phyloP scores from a whole-genome alignment of 306 rosid genomes.

The Purshia tridentata region DNA sequence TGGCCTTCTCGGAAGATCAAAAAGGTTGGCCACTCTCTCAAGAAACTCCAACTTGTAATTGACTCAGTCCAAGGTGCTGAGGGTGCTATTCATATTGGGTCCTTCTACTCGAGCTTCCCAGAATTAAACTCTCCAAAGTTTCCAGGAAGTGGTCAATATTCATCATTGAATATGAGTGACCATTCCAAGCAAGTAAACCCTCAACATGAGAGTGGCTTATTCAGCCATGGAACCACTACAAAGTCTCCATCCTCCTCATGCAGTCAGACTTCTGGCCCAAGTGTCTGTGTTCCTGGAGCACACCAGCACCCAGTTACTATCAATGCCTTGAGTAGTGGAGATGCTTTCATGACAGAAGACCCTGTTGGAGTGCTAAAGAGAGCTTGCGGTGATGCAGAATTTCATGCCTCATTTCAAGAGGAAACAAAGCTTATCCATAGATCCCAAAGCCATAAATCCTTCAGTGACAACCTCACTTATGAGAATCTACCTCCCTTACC shows the following conservation, averaged over 20 bases:
- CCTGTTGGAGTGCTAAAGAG: conserved; percentile 23
- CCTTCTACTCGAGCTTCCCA: conserved; percentile 58
- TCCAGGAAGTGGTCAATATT: conserved; percentile 13
- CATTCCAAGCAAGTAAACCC: conserved; percentile 17
- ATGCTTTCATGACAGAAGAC: conserved; percentile 37
- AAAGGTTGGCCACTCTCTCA: conserved; percentile 62
- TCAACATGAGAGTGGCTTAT: conserved; percentile 18
- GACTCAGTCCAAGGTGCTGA: conserved; percentile 70
- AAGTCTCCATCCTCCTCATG: conserved; percentile 43
- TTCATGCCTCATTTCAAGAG: conserved; percentile 19
- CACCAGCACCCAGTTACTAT: conserved; percentile 24
- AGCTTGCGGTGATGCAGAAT: conserved; percentile 26
- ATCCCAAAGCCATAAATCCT: conserved; percentile 23
- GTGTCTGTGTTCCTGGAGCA: conserved; percentile 11
- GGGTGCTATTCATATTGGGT: conserved; percentile 54
- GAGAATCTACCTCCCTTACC: conserved; percentile 29
- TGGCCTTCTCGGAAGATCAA: conserved; percentile 73
- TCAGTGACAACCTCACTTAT: conserved; percentile 15
- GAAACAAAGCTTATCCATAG: conserved; percentile 35
- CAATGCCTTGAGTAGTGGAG: conserved; percentile 19
- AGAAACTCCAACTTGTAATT: conserved; percentile 62
- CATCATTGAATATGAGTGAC: conserved; percentile 22
- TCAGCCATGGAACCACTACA: conserved; percentile 25
- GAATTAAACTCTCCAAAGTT: conserved; percentile 42
- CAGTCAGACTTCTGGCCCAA: conserved; percentile 40